Percentiles rank a stretch among this genome's conserved stretches.
These are phyloP conservation scores for Tylopilus vinaceipallidus DNA, from an alignment of 768 basidiomycete species.

Conservation along the genomic window DNA sequence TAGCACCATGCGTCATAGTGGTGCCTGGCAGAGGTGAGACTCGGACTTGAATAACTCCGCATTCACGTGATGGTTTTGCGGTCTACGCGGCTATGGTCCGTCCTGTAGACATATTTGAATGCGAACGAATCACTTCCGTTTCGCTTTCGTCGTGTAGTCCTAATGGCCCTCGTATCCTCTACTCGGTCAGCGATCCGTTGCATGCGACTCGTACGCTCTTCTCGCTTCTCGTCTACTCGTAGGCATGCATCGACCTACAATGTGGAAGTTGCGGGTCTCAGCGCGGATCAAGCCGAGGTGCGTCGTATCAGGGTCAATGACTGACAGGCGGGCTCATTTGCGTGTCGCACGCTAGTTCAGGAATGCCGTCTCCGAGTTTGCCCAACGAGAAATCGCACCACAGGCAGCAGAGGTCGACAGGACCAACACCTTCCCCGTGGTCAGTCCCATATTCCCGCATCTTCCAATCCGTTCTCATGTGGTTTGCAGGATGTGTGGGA, in stretches of 20 bases:
- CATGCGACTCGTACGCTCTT: not conserved
- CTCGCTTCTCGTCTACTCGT: not conserved
- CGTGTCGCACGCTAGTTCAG: constrained; percentile 57
- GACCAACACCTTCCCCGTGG: constrained; percentile 77
- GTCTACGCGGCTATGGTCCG: constrained; percentile 21
- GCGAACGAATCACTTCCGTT: not conserved
- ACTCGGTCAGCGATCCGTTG: constrained; percentile 11
- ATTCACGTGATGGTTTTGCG: no score
- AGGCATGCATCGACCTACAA: constrained; percentile 59
- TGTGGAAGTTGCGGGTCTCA: constrained; percentile 69
- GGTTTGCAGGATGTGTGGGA: constrained; percentile 73
- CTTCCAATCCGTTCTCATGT: constrained; percentile 5
- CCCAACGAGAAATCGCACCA: constrained; percentile 81
- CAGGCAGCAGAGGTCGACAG: constrained; percentile 84
- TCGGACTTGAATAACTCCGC: no score
- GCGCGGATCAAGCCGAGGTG: constrained; percentile 79
- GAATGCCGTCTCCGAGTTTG: constrained; percentile 75
- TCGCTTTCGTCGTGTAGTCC: not conserved
- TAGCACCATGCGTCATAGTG: no score
- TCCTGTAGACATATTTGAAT: no score
- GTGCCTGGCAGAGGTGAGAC: no score
- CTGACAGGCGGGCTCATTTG: not conserved
- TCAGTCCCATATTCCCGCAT: constrained; percentile 33
- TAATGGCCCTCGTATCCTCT: constrained; percentile 14
- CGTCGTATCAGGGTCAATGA: constrained; percentile 12